phyloP scores from a whole-genome alignment of 345 rosid species.

The Jatropha curcas region DNA sequence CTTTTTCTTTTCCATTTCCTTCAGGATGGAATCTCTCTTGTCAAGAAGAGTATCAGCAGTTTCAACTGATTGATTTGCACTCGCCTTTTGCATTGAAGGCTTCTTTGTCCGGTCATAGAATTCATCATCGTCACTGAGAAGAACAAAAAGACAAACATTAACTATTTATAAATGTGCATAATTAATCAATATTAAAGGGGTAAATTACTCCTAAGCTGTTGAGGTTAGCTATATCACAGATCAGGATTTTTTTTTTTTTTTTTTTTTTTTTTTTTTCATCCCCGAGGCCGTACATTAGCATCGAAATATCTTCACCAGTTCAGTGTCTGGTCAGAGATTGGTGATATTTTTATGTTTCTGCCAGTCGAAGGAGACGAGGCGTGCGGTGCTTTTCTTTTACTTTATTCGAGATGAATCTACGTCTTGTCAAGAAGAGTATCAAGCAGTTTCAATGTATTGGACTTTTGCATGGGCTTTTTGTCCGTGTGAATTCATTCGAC shows the following conservation, averaged over 20 bases:
- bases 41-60: constrained; percentile 92
- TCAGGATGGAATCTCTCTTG: constrained; percentile 67
- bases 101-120: constrained; percentile 95
- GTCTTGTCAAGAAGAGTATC: no score
- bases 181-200: not conserved
- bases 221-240: not conserved
- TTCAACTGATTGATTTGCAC: constrained; percentile 66
- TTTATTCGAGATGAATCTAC: no score
- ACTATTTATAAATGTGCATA: not conserved
- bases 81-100: constrained; percentile 43
- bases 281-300: no score
- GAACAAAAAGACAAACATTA: constrained; percentile 22
- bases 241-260: not conserved
- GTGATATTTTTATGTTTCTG: no score
- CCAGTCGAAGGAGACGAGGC: no score
- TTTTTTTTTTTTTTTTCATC: no score
- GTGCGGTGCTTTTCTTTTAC: no score
- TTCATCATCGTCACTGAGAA: constrained; percentile 82
- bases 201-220: not conserved
- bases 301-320: no score
- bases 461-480: no score
- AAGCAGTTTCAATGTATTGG: no score
- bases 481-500: no score
- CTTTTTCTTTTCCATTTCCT: constrained; percentile 61
- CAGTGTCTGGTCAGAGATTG: no score